Evolutionary conservation across 306 rosid species (phyloP), one percentile per base, ranked within the genome.

Genomic region (Coriaria nepalensis): DNA sequence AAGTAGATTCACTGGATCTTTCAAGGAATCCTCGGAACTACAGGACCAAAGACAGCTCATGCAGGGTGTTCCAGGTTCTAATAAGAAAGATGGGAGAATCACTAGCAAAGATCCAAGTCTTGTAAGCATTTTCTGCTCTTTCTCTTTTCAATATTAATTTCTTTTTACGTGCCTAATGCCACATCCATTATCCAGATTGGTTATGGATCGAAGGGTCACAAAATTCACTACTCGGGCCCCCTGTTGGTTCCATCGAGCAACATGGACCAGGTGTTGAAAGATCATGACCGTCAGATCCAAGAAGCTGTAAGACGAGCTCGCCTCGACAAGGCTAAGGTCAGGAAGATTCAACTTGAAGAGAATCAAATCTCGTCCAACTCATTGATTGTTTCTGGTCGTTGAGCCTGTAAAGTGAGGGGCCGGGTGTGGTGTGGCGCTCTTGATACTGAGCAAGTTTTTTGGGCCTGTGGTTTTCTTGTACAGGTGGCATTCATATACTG

Each of bases 161-260:
- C 12, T 38, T 41, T 45, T 9, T 36, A 33, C 42, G 11, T 20
- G 29, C 29, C 29, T 45, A 13, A 32, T 68, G 43, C 20, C 29
- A 20, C 3, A 20, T 20, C 3, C 3, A 20, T 20, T 20, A 20
- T 50, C 51, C 78, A 85, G 95, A 78, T 68, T 60, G 96, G 98
- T 51, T 79, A 75, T 65, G 94, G 98, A 13, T 85, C 96, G 7
- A 92, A 78, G 78, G 93, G 93, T 55, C 86, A 86, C 69, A 92
- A 92, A 66, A 79, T 92, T 50, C 98, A 85, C 64, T 85, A 92
- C 74, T 92, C 98, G 20, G 98, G 98, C 48, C 98, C 98, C 9
- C 64, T 92, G 69, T 62, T 92, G 8, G 95, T 82, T 54, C 94
- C 95, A n/a, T 85, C 96, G 8, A 74, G 82, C 70, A 92, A 92